A percentile compares a stretch with the other conserved stretches of the same genome.
Evolutionary conservation across 495 filamentous ascomycete species (phyloP).

Genomic region (Neurospora sp.): DNA sequence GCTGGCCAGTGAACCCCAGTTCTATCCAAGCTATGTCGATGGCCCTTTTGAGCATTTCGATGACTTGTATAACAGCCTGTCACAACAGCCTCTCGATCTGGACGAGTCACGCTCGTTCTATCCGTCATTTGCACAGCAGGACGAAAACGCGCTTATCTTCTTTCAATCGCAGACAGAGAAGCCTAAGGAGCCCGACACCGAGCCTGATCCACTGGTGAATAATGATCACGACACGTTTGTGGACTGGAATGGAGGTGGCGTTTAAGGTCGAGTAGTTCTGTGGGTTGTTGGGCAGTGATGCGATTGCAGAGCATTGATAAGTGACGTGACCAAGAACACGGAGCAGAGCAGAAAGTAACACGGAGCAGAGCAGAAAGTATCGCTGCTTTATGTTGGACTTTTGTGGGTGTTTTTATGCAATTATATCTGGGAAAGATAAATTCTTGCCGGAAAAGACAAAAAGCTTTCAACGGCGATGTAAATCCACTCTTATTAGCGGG

Average conservation of each 20-base stretch:
- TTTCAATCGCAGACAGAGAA: background rate
- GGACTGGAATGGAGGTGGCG: background rate
- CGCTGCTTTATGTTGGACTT: background rate
- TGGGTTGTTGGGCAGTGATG: background rate
- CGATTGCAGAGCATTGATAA: background rate
- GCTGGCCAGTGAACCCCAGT: background rate
- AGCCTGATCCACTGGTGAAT: background rate
- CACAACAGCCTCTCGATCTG: background rate
- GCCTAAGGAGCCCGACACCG: background rate
- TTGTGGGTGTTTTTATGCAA: background rate
- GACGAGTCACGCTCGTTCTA: background rate
- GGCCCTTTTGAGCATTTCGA: background rate
- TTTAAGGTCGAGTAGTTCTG: background rate
- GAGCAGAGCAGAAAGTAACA: background rate
- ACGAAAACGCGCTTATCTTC: background rate
- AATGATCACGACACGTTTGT: background rate
- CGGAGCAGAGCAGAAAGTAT: background rate
- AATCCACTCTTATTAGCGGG: background rate
- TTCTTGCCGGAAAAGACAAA: background rate
- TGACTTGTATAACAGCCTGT: background rate
- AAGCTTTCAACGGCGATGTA: background rate
- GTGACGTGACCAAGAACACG: background rate
- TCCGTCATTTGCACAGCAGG: background rate
- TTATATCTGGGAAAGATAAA: background rate
- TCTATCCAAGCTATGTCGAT: background rate